Percentiles rank a stretch among this genome's conserved stretches.
These are phyloP conservation scores for Neotropicomus parvogracilis DNA, from an alignment of 1,284 basidiomycete genomes.

Conservation along the genomic window DNA sequence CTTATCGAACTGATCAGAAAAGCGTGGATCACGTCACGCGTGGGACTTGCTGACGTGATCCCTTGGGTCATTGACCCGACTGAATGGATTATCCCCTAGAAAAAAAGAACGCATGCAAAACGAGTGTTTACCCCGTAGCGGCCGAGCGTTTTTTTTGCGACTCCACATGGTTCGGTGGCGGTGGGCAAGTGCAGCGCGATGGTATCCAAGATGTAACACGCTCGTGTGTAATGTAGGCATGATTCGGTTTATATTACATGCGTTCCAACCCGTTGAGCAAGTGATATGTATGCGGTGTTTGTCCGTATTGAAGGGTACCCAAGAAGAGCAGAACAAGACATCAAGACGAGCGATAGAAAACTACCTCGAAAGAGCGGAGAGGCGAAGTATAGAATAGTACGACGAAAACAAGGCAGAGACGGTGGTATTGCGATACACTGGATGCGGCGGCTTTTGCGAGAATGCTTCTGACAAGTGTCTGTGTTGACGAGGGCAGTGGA, in stretches of 20 bases:
- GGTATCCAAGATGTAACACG: constrained; percentile 22
- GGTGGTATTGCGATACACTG: constrained; percentile 18
- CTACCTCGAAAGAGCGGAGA: constrained; percentile 3
- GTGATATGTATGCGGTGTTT: constrained; percentile 19
- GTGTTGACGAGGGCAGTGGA: constrained; percentile 1
- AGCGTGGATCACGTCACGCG: not conserved
- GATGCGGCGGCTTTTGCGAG: constrained; percentile 8
- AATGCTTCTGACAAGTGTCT: constrained; percentile 8
- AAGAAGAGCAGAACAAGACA: constrained; percentile 30
- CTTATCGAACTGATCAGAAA: not conserved
- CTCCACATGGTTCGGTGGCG: not conserved
- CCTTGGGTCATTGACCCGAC: no score
- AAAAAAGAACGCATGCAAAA: constrained; percentile 3
- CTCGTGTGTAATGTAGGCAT: constrained; percentile 27
- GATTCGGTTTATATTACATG: constrained; percentile 31
- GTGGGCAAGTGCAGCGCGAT: constrained; percentile 8
- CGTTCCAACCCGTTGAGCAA: constrained; percentile 29
- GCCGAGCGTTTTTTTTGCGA: not conserved
- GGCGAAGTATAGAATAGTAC: constrained; percentile 16
- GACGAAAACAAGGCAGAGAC: not conserved
- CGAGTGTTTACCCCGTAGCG: not conserved
- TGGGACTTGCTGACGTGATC: constrained; percentile 1
- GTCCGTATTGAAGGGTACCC: constrained; percentile 24
- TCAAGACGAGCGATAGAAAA: constrained; percentile 19
- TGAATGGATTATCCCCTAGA: not conserved